A percentile compares a stretch with the other conserved stretches of the same genome.
Evolutionary conservation across 208 protist species (phyloP).

Genomic region (Lotmaria passim): DNA sequence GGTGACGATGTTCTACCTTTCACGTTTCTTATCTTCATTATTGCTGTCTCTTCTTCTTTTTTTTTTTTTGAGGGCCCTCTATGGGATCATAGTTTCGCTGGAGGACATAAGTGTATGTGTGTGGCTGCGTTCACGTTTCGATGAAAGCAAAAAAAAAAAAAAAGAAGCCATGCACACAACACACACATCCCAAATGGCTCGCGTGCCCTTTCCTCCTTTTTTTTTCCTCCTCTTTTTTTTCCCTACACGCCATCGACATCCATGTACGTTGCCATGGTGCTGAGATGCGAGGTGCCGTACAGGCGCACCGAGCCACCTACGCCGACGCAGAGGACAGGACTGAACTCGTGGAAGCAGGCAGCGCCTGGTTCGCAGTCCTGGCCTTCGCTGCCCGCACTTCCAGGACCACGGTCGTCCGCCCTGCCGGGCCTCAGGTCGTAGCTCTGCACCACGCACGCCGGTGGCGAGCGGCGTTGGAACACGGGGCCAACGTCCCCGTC

Average conservation of each 20-base stretch:
- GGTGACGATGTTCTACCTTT: too few species aligned
- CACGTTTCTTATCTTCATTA: too few species aligned
- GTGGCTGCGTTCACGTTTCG: too few species aligned
- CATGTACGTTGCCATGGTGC: slow-evolving; percentile 21
- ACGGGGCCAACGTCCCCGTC: not conserved
- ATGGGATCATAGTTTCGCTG: too few species aligned
- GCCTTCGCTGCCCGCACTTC: not conserved
- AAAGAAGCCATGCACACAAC: not conserved
- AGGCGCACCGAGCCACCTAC: slow-evolving; percentile 27
- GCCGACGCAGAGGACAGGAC: slow-evolving; percentile 38
- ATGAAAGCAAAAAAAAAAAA: not conserved
- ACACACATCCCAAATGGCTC: not conserved
- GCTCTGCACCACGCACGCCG: slow-evolving; percentile 21
- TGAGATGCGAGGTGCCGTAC: slow-evolving; percentile 34
- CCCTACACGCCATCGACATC: slow-evolving; percentile 16
- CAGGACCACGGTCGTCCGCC: not conserved
- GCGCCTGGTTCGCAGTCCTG: slow-evolving; percentile 21
- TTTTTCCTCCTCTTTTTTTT: too few species aligned
- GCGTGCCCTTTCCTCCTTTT: not conserved
- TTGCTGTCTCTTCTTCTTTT: too few species aligned
- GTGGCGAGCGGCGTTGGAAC: slow-evolving; percentile 8
- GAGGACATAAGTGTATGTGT: too few species aligned
- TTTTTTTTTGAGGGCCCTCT: too few species aligned
- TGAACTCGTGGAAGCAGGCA: slow-evolving; percentile 47
- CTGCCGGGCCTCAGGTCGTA: slow-evolving; percentile 3